Evolutionary conservation across 257 asterid species (phyloP).

Genomic region (Linderniella brevidens): DNA sequence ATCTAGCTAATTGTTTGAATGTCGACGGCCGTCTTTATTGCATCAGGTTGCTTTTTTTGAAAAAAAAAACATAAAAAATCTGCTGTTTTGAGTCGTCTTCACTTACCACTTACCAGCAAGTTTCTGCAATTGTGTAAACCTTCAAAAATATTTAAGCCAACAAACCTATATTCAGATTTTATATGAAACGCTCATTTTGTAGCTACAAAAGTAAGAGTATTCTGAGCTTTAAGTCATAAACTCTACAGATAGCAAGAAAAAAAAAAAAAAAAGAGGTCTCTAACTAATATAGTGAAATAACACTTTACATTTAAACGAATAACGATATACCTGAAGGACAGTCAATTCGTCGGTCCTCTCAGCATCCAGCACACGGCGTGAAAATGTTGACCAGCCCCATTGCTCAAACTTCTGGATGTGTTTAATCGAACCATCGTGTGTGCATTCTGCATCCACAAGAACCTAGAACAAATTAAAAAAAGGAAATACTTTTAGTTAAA

Average conservation of each 20-base stretch:
- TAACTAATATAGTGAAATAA: not conserved
- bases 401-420: conserved; percentile 89
- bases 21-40: too few relatives aligned
- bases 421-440: conserved; percentile 84
- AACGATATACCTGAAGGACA: conserved; percentile 49
- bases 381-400: conserved; percentile 96
- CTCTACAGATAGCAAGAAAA: not conserved
- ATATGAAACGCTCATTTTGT: too few relatives aligned
- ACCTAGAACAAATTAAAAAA: conserved; percentile 37
- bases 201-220: too few relatives aligned
- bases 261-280: not conserved
- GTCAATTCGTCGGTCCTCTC: conserved; percentile 66
- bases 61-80: too few relatives aligned
- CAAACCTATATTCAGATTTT: too few relatives aligned
- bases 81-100: too few relatives aligned
- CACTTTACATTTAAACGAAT: conserved; percentile 3
- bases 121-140: too few relatives aligned
- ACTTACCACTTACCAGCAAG: too few relatives aligned
- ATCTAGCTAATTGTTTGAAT: too few relatives aligned
- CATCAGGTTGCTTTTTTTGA: too few relatives aligned
- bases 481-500: conserved; percentile 10
- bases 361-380: conserved; percentile 82
- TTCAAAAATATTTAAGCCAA: too few relatives aligned
- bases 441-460: conserved; percentile 97
- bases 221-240: too few relatives aligned